phyloP scores from a whole-genome alignment of 805 yeast genomes.

The Metschnikowia peoriensis region DNA sequence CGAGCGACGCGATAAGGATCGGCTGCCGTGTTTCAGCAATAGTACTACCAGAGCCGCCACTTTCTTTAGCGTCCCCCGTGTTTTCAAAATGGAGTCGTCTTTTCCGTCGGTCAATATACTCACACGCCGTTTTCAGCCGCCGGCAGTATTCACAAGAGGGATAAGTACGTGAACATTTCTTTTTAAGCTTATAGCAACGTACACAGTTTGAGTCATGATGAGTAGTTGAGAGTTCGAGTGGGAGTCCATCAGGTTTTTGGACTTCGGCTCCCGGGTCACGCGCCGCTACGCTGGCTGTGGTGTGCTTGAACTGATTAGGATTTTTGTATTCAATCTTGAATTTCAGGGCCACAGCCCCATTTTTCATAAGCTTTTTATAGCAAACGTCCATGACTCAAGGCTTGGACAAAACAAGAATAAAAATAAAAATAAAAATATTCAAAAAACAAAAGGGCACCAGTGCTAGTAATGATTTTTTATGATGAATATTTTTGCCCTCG shows the following conservation, averaged over 20 bases:
- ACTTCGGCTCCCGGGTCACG: conserved; percentile 3
- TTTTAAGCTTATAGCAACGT: conserved; percentile 42
- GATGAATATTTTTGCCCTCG: no score
- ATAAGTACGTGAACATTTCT: conserved; percentile 39
- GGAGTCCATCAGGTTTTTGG: conserved; percentile 5
- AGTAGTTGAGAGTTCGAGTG: conserved; percentile 17
- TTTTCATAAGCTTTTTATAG: conserved; percentile 38
- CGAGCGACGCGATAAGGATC: conserved; percentile 13
- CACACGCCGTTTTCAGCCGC: conserved; percentile 36
- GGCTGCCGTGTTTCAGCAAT: not conserved
- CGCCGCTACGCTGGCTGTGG: conserved; percentile 2
- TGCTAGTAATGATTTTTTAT: not conserved
- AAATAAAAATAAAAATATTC: not conserved
- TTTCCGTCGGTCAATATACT: conserved; percentile 33
- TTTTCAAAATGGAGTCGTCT: conserved; percentile 20
- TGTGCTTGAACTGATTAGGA: conserved; percentile 2
- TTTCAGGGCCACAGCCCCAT: conserved; percentile 38
- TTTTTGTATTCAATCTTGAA: conserved; percentile 24
- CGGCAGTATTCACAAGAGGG: conserved; percentile 39
- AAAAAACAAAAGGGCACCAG: not conserved
- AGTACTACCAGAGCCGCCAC: not conserved
- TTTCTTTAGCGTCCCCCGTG: not conserved
- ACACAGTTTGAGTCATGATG: conserved; percentile 39
- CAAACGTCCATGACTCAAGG: conserved; percentile 30
- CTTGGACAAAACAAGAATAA: not conserved